These are phyloP conservation scores for Ochetophila trinervis DNA, from an alignment of 306 rosid genomes.

Conservation along the genomic window DNA sequence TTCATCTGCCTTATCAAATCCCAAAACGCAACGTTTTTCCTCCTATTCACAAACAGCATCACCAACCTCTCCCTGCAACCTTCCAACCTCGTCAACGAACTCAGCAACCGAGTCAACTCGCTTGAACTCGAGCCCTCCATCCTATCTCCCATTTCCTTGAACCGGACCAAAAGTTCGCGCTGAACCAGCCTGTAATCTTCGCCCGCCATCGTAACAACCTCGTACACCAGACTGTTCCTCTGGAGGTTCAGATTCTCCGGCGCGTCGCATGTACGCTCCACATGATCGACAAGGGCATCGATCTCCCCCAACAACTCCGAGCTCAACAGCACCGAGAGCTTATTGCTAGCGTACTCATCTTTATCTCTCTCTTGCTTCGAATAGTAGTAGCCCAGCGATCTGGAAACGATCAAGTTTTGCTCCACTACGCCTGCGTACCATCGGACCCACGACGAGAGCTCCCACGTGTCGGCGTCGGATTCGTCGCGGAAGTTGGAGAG, in stretches of 20 bases:
- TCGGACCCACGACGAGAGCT: slow-evolving; percentile 69
- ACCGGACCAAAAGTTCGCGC: slow-evolving; percentile 39
- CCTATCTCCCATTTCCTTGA: slow-evolving; percentile 35
- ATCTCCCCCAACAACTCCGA: slow-evolving; percentile 45
- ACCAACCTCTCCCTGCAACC: slow-evolving; percentile 38
- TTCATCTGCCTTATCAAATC: slow-evolving; percentile 41
- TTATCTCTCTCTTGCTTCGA: not conserved
- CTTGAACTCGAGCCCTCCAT: slow-evolving; percentile 31
- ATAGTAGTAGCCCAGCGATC: slow-evolving; percentile 41
- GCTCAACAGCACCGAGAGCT: slow-evolving; percentile 6
- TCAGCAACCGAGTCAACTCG: slow-evolving; percentile 51
- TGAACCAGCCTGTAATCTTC: slow-evolving; percentile 71
- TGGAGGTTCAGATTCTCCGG: slow-evolving; percentile 56
- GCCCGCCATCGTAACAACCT: slow-evolving; percentile 46
- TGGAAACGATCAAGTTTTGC: slow-evolving; percentile 42
- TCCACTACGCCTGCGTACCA: slow-evolving; percentile 68
- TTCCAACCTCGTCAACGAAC: slow-evolving; percentile 36
- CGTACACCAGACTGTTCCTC: slow-evolving; percentile 58
- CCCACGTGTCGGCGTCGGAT: slow-evolving; percentile 36
- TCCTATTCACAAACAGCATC: slow-evolving; percentile 55
- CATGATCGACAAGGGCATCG: slow-evolving; percentile 47
- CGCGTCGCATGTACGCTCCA: slow-evolving; percentile 35
- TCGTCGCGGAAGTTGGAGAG: slow-evolving; percentile 56
- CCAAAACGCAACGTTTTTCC: slow-evolving; percentile 56
- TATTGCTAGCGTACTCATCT: slow-evolving; percentile 11